Evolutionary conservation across 2,329 filamentous ascomycete genomes (phyloP).

Genomic region (Pseudogymnoascus sp.): DNA sequence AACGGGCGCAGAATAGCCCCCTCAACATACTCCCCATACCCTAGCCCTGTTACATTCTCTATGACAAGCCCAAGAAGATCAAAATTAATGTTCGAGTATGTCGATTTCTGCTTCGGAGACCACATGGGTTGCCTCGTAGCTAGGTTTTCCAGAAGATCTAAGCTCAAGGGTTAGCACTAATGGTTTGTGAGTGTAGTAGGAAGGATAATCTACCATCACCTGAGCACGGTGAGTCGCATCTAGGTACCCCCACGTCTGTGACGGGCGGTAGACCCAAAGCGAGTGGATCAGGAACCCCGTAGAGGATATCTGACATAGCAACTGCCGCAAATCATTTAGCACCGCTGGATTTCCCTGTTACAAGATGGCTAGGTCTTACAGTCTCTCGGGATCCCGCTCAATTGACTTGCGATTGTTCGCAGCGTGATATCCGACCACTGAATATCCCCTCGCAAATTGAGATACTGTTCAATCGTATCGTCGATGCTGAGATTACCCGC

Average conservation of each 20-base stretch:
- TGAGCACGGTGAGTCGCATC: not conserved
- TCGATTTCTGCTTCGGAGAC: slow-evolving; percentile 20
- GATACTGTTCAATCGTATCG: slow-evolving; percentile 20
- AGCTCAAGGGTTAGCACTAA: not conserved
- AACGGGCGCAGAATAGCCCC: not conserved
- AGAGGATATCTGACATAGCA: not conserved
- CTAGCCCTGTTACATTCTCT: slow-evolving; percentile 20
- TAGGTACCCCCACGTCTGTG: not conserved
- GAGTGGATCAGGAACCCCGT: not conserved
- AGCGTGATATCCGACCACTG: slow-evolving; percentile 24
- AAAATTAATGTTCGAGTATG: slow-evolving; percentile 26
- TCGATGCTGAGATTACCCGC: slow-evolving; percentile 23
- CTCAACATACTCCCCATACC: slow-evolving; percentile 17
- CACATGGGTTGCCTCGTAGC: slow-evolving; percentile 15
- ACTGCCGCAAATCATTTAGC: not conserved
- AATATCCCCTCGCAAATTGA: slow-evolving; percentile 15
- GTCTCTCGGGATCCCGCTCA: slow-evolving; percentile 23
- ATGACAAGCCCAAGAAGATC: slow-evolving; percentile 24
- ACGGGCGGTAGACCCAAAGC: not conserved
- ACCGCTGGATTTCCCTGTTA: too few relatives aligned
- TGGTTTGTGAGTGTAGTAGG: not conserved
- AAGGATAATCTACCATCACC: not conserved
- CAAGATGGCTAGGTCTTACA: slow-evolving; percentile 12
- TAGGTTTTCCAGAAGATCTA: slow-evolving; percentile 8
- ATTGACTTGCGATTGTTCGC: slow-evolving; percentile 21